Percentiles rank a stretch among this genome's conserved stretches.
Evolutionary conservation across 805 yeast genomes (phyloP).

Genomic region (Saccharomycopsis malanga): DNA sequence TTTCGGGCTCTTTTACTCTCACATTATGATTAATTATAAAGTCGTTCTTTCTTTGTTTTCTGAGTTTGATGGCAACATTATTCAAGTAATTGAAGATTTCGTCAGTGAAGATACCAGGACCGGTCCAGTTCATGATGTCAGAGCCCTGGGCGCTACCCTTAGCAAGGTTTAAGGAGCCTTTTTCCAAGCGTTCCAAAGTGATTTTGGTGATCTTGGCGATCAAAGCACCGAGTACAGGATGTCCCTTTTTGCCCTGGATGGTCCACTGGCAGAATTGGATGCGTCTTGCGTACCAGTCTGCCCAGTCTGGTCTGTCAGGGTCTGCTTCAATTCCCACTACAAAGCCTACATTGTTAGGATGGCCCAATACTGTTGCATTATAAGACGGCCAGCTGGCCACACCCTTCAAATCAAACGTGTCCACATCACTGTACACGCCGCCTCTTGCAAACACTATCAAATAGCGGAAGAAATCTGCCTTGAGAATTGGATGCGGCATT

Average conservation of each 20-base stretch:
- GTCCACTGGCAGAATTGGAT: conserved; percentile 98
- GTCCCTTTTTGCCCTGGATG: conserved; percentile 81
- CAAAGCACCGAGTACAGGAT: conserved; percentile 78
- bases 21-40: conserved; percentile 1
- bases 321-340: conserved; percentile 94
- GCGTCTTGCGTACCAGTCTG: conserved; percentile 84
- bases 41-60: conserved; percentile 17
- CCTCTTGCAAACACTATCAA: conserved; percentile 83
- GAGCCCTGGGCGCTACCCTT: conserved; percentile 61
- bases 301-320: conserved; percentile 94
- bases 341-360: conserved; percentile 49
- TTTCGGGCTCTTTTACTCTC: neutral
- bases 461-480: conserved; percentile 92
- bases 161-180: conserved; percentile 40
- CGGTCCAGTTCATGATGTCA: conserved; percentile 91
- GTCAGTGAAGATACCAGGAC: conserved; percentile 95
- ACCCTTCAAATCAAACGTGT: conserved; percentile 70
- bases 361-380: conserved; percentile 25
- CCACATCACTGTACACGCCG: conserved; percentile 89
- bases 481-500: conserved; percentile 75
- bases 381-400: conserved; percentile 68
- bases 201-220: conserved; percentile 71
- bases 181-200: conserved; percentile 48
- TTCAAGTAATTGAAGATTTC: conserved; percentile 71
- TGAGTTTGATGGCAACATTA: conserved; percentile 36